Conservation (phyloP, 495 filamentous ascomycete species). For the Aspergillus asperescens region DNA sequence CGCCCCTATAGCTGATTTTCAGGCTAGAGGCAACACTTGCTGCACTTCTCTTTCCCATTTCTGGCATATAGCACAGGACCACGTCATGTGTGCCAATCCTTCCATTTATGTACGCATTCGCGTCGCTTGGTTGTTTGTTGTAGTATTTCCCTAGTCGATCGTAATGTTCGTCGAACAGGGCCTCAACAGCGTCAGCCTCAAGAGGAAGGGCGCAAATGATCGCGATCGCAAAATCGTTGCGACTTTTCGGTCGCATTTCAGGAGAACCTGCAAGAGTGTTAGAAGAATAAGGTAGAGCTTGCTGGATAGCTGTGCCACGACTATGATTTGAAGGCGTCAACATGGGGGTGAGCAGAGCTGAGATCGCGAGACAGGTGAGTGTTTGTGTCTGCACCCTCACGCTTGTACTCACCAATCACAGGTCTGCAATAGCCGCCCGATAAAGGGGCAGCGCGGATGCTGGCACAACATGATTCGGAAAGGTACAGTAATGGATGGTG, state of each 20-base stretch:
- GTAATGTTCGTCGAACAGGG: constrained; percentile 27
- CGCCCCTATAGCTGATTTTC: constrained; percentile 23
- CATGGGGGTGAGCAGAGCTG: not conserved
- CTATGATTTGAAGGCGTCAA: not conserved
- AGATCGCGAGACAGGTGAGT: not conserved
- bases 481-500: not conserved
- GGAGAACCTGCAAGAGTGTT: not conserved
- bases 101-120: constrained; percentile 30
- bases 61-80: constrained; percentile 28
- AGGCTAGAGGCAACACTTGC: constrained; percentile 25
- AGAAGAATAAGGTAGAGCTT: not conserved
- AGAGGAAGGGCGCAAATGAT: too few species aligned
- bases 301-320: not conserved
- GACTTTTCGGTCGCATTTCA: not conserved
- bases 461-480: not conserved
- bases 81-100: constrained; percentile 34
- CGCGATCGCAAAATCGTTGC: too few species aligned
- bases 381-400: not conserved
- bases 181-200: too few species aligned
- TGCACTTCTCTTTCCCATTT: constrained; percentile 32
- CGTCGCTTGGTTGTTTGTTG: not conserved
- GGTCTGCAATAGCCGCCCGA: not conserved
- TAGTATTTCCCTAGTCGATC: constrained; percentile 1
- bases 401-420: not conserved
- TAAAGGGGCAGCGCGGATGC: not conserved